These are phyloP conservation scores for Psophocarpus tetragonolobus DNA, from an alignment of 306 rosid species.

Conservation along the genomic window DNA sequence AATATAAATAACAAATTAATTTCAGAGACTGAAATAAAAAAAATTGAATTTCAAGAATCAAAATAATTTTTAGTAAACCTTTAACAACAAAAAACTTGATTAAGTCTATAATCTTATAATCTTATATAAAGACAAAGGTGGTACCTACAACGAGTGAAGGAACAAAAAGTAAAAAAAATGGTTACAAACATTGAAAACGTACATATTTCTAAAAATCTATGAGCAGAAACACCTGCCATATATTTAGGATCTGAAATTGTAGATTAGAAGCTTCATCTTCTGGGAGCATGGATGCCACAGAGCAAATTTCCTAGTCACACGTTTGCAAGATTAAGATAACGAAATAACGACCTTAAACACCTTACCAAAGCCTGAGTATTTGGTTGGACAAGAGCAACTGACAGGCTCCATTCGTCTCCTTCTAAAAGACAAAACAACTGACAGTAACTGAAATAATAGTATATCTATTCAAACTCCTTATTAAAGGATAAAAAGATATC, in stretches of 20 bases:
- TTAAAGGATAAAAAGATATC: neutral
- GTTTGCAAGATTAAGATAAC: conserved; percentile 27
- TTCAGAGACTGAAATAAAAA: too few relatives aligned
- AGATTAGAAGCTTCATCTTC: neutral
- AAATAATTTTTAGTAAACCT: too few relatives aligned
- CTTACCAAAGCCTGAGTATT: conserved; percentile 24
- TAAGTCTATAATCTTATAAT: too few relatives aligned
- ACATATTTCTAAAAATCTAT: too few relatives aligned
- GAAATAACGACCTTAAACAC: conserved; percentile 50
- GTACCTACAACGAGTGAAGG: too few relatives aligned
- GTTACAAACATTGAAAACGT: too few relatives aligned
- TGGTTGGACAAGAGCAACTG: conserved; percentile 24
- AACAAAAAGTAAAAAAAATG: too few relatives aligned
- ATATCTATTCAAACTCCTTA: neutral
- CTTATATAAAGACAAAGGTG: too few relatives aligned
- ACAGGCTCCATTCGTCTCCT: neutral
- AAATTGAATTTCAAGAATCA: too few relatives aligned
- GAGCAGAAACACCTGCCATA: neutral
- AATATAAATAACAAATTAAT: too few relatives aligned
- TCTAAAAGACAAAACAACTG: neutral
- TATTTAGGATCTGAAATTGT: conserved; percentile 5
- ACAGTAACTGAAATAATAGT: neutral
- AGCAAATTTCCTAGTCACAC: conserved; percentile 15
- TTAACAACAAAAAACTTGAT: too few relatives aligned
- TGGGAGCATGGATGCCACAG: neutral